Base-by-base conservation (phyloP, 148 eudicot genomes). In the Gaultheria prostrata region DNA sequence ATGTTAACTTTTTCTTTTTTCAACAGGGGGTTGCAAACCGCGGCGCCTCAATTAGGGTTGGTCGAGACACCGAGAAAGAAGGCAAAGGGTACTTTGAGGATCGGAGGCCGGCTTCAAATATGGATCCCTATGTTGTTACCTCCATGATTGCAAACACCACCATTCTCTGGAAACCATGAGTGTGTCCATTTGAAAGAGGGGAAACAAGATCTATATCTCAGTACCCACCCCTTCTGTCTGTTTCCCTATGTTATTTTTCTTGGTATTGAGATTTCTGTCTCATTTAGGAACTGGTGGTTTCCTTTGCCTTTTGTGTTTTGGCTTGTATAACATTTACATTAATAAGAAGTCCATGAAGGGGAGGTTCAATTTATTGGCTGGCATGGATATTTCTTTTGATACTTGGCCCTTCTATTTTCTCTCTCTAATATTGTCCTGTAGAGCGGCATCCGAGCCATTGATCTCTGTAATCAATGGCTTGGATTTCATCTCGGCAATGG, bases 21-120 rank as follows among this genome's bases (percentile, higher is more conserved):
- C 76, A 46, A 61, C 81, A 88, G 92, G 92, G 91, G 1, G 92
- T 90, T 77, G 92, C 91, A 21, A 89, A 90, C 86, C 91, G 92
- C 24, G 92, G 92, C 32, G 91, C 91, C 4, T 90, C 92, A 1
- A 85, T 90, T 35, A 77, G 91, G 35, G 92, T 90, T 13, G 92
- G 92, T 2, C 67, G 91, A n/a, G 92, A 90, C 43, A 90, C 92
- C 0, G 92, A 90, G 87, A 87, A 83, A 84, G 88, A 28, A 0
- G 92, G 92, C 8, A 90, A 88, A 75, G 92, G 92, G 8, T 90
- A 90, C 80, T 88, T 90, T 28, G 92, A 90, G 86, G 92, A 90
- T 75, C 65, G 92, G 80, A 87, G 92, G 88, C 92, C 92, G 15
- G 88, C 92, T 9, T 90, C 92, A 0, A 90, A 88, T 72, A 90